Evolutionary conservation across 78 protist species (phyloP), one percentile per base, ranked within the genome.

Genomic region (Paratrimastix pyriformis): DNA sequence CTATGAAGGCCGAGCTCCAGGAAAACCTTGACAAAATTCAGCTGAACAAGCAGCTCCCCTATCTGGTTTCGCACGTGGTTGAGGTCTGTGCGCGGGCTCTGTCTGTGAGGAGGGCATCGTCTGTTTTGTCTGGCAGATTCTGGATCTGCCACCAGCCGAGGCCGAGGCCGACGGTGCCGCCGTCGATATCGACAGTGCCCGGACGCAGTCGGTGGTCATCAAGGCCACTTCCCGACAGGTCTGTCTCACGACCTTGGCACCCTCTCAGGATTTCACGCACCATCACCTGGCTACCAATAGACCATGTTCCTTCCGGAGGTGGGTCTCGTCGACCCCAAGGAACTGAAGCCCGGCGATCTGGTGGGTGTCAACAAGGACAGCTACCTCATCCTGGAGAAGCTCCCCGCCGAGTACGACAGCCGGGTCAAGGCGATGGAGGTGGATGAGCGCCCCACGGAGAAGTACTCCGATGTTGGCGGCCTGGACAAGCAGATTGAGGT

Each of bases 391-490:
- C 77, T 93, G 11, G 97, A 96, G 62, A 87, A 88, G 24, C 86
- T 96, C 32, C 99, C 99, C 24, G 86, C 97, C 24, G 99, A 96
- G 90, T 91, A 84, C 75, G 98, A 95, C 75, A 76, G 97, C 32
- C 95, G 97, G 11, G 98, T 96, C 50, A 94, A 96, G 70, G 97
- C 99, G 30, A 95, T 97, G 98, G 98, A 97, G 77, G 92, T 97
- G 37, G 98, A 93, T 50, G 98, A 95, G 84, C 82, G 81, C 72
- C 99, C 99, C 26, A 84, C 92, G 38, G 99, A 97, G 48, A 90
- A 86, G n/a, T 95, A 89, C 68, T 72, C 72, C 54, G 97, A 93
- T 72, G 79, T 97, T 52, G 99, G 99, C n/a, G 99, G 99, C 1
- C 83, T 95, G 9, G 96, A 92, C 84, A 97, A 94, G 77, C 98